Base-by-base conservation (phyloP, 305 asterid species). In the Plantago lanceolata region DNA sequence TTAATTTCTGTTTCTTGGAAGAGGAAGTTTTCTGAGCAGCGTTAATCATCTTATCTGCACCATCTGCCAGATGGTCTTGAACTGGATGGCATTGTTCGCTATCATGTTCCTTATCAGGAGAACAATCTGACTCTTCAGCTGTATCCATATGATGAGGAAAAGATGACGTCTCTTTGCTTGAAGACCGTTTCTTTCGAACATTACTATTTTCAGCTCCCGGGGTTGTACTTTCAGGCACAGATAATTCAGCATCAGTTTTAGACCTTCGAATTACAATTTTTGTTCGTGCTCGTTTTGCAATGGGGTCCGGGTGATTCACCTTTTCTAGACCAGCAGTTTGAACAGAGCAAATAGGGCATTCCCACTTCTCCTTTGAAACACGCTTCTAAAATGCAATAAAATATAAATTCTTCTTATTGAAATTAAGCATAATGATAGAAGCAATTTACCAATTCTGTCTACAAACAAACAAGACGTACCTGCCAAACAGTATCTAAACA, bases 331-430 rank as follows among this genome's bases (percentile, higher is more conserved):
- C 55, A 68, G 77, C 76, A 52, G 75, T 72, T 72, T 70, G 77
- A 54, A 72, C 68, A 69, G 69, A 47, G 80, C 96, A 90, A 62
- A 63, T 74, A 55, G 95, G 88, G 72, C 97, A 90, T 78, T 82
- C 84, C 96, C 97, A 88, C 79, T 72, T 76, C 62, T 95, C 96
- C 50, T 71, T 72, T 48, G 97, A 95, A 65, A 85, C 79, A 58
- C 82, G 85, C 94, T 90, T 66, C 48, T 77, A 56, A 66, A 43
- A 37, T 64, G 19, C 63, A 59, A 68, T 57, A 63, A 52, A 66
- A 53, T 52, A 65, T 65, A 63, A 44, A 69, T 66, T 52, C 48
- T 65, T 19, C 66, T 65, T 54, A 73, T 35, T 43, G 65, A 73
- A 57, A 69, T 44, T 61, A 55, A 64, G 45, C 44, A 28, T 26